Base-by-base conservation (phyloP, 2,329 filamentous ascomycete genomes). In the Claviceps citrina region DNA sequence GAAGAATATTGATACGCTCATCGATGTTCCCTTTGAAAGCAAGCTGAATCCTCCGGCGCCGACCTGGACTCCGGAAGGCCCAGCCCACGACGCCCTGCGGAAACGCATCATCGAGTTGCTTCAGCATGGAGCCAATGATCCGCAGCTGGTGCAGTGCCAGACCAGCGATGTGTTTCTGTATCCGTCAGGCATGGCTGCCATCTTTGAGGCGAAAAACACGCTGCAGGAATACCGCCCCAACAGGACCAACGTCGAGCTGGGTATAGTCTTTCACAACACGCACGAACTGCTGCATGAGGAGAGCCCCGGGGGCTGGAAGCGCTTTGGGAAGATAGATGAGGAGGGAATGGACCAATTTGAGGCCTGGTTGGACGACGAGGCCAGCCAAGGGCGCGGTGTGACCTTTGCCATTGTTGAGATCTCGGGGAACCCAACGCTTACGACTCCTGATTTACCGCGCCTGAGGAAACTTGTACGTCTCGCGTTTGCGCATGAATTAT, bases 111-210 rank as follows among this genome's bases (percentile, higher is more conserved):
- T 54, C 1, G 52, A 55, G 2, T 51, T 70, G 10, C 47, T 69
- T 12, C 59, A 60, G 40, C 59, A 65, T 5, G 65, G 62, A 1
- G 53, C 64, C 1, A 50, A 56, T 19, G 49, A 58, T 5, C 42
- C 48, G n/a, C 34, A 46, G 9, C 48, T 52, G 10, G 47, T 53
- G n/a, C 49, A 45, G 22, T 47, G 53, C 36, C 39, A 41, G 3
- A 27, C 52, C 1, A 36, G 34, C 3, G 69, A 76, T 44, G 62
- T 76, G 1, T 33, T 26, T 22, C 15, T 34, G 43, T 74, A 68
- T 47, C 62, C 64, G 5, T 67, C 67, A 0, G 71, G 71, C 20
- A 76, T 76, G 70, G 64, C 64, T 0, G 60, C 64, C 20, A 64
- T 76, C 9, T 68, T 63, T 40, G 53, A 61, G 19, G 44, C 61